A percentile compares a stretch with the other conserved stretches of the same genome.
These are phyloP conservation scores for Aspergillus thermomutatus DNA, from an alignment of 2,329 filamentous ascomycete species.

Conservation along the genomic window DNA sequence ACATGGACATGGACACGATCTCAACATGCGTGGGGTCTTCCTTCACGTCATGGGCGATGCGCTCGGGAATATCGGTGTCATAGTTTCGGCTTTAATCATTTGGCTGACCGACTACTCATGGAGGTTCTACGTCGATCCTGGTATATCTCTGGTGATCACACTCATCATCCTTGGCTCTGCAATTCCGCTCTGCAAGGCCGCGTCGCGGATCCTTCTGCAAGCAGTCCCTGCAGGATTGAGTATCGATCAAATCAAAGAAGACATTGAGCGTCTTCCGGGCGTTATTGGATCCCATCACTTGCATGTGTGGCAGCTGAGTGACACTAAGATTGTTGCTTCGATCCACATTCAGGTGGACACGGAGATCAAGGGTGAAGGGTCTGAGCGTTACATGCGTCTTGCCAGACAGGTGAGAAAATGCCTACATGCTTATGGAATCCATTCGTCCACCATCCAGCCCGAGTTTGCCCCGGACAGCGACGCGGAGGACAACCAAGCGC, in stretches of 20 bases:
- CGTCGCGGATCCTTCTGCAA: conserved; percentile 79
- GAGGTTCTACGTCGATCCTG: conserved; percentile 84
- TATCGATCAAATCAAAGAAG: conserved; percentile 85
- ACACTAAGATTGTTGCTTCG: conserved; percentile 89
- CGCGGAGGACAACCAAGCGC: conserved; percentile 24
- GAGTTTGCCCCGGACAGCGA: conserved; percentile 59
- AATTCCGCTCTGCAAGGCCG: conserved; percentile 51
- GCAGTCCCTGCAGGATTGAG: conserved; percentile 86
- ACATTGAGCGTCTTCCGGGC: conserved; percentile 80
- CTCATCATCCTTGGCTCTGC: conserved; percentile 60
- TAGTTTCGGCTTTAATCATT: conserved; percentile 72
- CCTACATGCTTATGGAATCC: conserved; percentile 92
- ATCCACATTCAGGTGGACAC: conserved; percentile 92
- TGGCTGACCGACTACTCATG: conserved; percentile 82
- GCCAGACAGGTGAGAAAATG: conserved; percentile 79
- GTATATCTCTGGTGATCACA: conserved; percentile 91
- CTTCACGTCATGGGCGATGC: conserved; percentile 56
- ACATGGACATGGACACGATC: conserved; percentile 50
- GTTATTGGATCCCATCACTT: conserved; percentile 91
- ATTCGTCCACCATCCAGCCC: conserved; percentile 95
- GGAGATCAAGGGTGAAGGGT: conserved; percentile 77
- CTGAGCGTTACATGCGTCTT: conserved; percentile 82
- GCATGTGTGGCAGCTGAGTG: conserved; percentile 95
- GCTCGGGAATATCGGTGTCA: conserved; percentile 48
- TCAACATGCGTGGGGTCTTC: conserved; percentile 86